Evolutionary conservation across 441 rosid species (phyloP), one percentile per base, ranked within the genome.

Genomic region (Erysimum cheiri): DNA sequence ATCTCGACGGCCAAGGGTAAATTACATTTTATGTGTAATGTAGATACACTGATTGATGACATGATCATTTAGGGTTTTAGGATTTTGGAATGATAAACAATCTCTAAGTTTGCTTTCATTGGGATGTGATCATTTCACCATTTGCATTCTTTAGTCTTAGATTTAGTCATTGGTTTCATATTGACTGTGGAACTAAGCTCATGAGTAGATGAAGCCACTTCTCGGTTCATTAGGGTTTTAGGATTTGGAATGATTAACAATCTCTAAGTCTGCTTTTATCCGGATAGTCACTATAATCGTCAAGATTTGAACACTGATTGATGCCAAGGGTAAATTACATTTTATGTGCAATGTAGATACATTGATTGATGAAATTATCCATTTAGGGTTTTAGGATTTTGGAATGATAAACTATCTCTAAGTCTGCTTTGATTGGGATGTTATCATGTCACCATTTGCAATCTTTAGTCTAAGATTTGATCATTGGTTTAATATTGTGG

Each of bases 1-100:
- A 84, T 77, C 88, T 85, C 7, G 92, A 89, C 41, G 87, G 86
- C 41, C 89, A 93, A 77, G 88, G 85, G 91, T 91, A 75, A 35
- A 58, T 41, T 70, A 64, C 46, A 0, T 28, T 40, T 15, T 37
- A 3, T n/a, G 49, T 37, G 52, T 36, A 71, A 67, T 76, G 77
- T 64, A 63, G 44, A 11, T 37, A 28, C 7, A 37, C 14, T 24
- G 31, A 61, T 54, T 46, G 33, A 50, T 60, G 19, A 17, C 1
- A 22, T 22, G 1, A 36, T 19, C 1, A 22, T 60, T 22, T 35
- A 56, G 60, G 56, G 64, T 36, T 56, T 64, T 47, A 64, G 64
- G 57, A 33, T n/a, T 14, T 43, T 43, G 63, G 69, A 71, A 31
- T 53, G 26, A 19, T 29, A 1, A 48, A 35, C 58, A 58, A 48